Evolutionary conservation across 495 filamentous ascomycete genomes (phyloP), one percentile per base, ranked within the genome.

Genomic region (Aspergillus coremiiformis): DNA sequence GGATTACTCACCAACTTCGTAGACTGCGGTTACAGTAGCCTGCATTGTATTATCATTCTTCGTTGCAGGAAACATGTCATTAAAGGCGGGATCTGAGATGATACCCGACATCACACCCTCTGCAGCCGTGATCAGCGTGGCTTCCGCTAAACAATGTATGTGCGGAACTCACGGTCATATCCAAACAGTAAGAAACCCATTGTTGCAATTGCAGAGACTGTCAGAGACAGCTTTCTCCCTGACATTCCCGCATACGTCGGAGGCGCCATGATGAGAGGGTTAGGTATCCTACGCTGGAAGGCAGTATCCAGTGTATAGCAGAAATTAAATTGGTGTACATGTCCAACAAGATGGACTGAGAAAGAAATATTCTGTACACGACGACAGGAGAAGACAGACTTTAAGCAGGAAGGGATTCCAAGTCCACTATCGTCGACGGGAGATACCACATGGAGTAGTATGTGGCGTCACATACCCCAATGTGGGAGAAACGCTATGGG

Each of bases 11-110:
- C 66, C 86, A 33, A 89, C 78, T 60, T 87, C 84, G 63, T 89
- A 89, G 43, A 88, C 84, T 5, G 86, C 83, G 3, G 86, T 89
- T n/a, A 89, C 83, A 10, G 85, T 75, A 17, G 83, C 86, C 61
- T 88, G 84, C 75, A 86, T 83, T 0, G 81, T 83, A 5, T 82
- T 69, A 55, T 86, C 73, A 51, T 73, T 66, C 35, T 69, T 74
- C 0, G 84, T 85, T 27, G 79, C 78, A 10, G 76, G 75, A 55
- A 90, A 86, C 26, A 79, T 71, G 29, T 78, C 56, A 60, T 82
- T 85, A 71, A 90, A 89, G 6, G 77, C 77, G 0, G 73, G 66
- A 0, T 84, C 80, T 20, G 80, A 80, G 51, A 89, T 86, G 63
- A 89, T 88, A 48, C 86, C 84, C 56, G 73, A 78, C 85, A 89